phyloP scores from a whole-genome alignment of 495 filamentous ascomycete genomes.

The Aspergillus kassunensis region DNA sequence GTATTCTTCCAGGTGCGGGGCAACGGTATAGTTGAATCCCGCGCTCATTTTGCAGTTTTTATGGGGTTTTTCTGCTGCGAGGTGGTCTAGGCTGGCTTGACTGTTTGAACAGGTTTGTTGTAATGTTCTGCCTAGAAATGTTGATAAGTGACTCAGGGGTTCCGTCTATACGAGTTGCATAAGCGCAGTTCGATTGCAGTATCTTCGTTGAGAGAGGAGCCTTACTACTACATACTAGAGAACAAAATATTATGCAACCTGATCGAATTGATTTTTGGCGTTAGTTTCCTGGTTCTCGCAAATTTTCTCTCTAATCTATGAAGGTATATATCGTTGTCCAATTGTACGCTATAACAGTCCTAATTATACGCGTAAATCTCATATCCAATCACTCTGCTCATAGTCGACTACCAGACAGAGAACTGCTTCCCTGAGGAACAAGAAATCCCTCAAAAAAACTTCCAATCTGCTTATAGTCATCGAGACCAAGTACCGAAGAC shows the following conservation, averaged over 20 bases:
- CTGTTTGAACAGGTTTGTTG: background rate
- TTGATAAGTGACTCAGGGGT: background rate
- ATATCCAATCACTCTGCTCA: background rate
- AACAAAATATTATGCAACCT: no score
- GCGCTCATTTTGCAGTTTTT: background rate
- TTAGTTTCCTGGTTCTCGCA: no score
- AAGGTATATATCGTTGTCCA: background rate
- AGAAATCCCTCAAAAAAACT: conserved; percentile 42
- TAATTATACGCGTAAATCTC: background rate
- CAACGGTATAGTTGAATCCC: conserved; percentile 26
- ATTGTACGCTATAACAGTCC: no score
- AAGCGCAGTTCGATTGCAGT: no score
- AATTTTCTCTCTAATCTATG: no score
- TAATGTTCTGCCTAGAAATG: background rate
- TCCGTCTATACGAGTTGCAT: background rate
- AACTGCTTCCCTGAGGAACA: conserved; percentile 20
- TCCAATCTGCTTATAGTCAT: conserved; percentile 32
- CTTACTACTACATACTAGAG: no score
- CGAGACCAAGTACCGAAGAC: conserved; percentile 30
- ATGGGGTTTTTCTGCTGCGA: background rate
- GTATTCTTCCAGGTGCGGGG: conserved; percentile 37
- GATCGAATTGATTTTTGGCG: no score
- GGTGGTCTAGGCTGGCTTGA: background rate
- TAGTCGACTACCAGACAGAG: conserved; percentile 10
- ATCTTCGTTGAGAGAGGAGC: no score